These are phyloP conservation scores for Apiospora arundinis DNA, from an alignment of 2,329 filamentous ascomycete species.

Conservation along the genomic window DNA sequence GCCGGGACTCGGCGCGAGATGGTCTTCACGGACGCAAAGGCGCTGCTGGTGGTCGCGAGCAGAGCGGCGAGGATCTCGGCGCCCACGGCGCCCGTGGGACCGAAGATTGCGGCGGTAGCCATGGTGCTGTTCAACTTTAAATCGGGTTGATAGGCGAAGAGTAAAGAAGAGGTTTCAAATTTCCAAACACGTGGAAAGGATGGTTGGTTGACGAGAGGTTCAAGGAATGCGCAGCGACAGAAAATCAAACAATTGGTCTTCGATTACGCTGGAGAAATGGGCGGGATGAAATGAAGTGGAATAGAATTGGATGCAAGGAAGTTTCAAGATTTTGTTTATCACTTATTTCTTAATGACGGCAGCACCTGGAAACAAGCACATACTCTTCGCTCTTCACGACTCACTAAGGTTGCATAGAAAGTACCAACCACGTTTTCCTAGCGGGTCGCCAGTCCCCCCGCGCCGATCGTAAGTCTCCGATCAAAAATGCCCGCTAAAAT, in stretches of 20 bases:
- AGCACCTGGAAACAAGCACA: not conserved
- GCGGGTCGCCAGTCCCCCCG: not conserved
- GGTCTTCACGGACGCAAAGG: constrained; percentile 63
- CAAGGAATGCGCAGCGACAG: not conserved
- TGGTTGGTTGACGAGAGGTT: not conserved
- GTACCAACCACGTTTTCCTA: not conserved
- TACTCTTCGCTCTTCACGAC: not conserved
- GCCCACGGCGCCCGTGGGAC: constrained; percentile 73
- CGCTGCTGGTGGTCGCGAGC: constrained; percentile 55
- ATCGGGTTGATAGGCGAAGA: not conserved
- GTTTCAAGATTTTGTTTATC: not conserved
- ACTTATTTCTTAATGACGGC: not conserved
- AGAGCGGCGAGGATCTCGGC: constrained; percentile 74
- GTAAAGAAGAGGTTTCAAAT: not conserved
- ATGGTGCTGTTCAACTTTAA: constrained; percentile 38
- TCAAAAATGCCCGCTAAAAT: not conserved
- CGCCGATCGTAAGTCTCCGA: constrained; percentile 3
- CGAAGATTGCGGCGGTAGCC: constrained; percentile 62
- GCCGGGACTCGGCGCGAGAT: constrained; percentile 71
- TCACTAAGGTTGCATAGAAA: too few relatives aligned
- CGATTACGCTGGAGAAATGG: not conserved
- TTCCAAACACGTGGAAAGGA: too few relatives aligned
- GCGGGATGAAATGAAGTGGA: not conserved
- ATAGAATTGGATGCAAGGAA: too few relatives aligned
- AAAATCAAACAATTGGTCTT: not conserved